A percentile compares a stretch with the other conserved stretches of the same genome.
Conservation (phyloP, 495 filamentous ascomycete species). For the Hypoxylon fragiforme region DNA sequence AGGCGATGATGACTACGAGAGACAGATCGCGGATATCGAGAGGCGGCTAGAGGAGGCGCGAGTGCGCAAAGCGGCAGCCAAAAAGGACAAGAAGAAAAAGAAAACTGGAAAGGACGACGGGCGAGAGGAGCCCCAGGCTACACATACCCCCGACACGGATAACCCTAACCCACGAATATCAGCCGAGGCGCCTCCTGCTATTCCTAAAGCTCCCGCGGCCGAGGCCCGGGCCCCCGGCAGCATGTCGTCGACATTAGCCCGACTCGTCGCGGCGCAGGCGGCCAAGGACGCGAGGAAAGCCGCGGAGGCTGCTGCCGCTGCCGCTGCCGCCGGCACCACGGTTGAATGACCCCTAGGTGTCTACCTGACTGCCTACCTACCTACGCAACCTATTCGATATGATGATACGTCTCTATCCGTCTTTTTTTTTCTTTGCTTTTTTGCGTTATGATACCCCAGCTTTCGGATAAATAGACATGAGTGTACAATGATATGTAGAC, state of each 20-base stretch:
- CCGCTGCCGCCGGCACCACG: neutral
- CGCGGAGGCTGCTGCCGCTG: slow-evolving; percentile 13
- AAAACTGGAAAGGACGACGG: slow-evolving; percentile 30
- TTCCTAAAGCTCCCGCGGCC: too few species aligned
- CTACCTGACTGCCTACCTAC: too few species aligned
- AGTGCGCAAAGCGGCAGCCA: slow-evolving; percentile 41
- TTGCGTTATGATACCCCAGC: slow-evolving; percentile 20
- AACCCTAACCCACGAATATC: too few species aligned
- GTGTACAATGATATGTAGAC: too few species aligned
- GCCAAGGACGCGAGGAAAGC: slow-evolving; percentile 37
- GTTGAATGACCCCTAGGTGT: too few species aligned
- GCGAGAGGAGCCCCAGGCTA: slow-evolving; percentile 32
- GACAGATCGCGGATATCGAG: slow-evolving; percentile 47
- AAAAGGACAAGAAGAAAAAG: slow-evolving; percentile 26
- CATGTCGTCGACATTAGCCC: slow-evolving; percentile 45
- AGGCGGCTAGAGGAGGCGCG: slow-evolving; percentile 37
- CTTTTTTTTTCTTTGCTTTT: neutral
- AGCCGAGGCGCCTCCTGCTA: slow-evolving; percentile 2
- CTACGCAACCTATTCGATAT: too few species aligned
- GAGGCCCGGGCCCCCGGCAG: too few species aligned
- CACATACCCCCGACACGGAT: too few species aligned
- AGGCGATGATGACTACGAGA: slow-evolving; percentile 36
- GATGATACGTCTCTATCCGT: neutral
- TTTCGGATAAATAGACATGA: slow-evolving; percentile 11
- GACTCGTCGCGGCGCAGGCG: slow-evolving; percentile 46